Conservation (phyloP, 768 basidiomycete species). For the Macrolepiota albuminosa region DNA sequence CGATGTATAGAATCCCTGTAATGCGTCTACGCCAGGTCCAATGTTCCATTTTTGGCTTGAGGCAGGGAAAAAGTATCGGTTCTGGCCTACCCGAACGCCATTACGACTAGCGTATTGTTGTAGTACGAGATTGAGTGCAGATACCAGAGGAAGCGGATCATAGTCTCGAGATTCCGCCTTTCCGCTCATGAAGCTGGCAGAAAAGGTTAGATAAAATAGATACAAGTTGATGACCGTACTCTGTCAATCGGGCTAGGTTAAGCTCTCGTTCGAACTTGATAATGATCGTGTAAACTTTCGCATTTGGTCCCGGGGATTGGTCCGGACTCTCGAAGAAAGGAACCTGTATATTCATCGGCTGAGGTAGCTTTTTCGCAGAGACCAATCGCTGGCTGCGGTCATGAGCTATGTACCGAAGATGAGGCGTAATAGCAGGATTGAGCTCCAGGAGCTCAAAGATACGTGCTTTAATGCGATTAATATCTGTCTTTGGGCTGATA, state of each 20-base stretch:
- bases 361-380: constrained; percentile 38
- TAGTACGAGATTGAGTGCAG: constrained; percentile 55
- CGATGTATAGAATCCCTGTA: constrained; percentile 46
- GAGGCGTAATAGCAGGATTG: constrained; percentile 27
- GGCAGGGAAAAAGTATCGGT: constrained; percentile 50
- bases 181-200: constrained; percentile 49
- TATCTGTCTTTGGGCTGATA: constrained; percentile 42
- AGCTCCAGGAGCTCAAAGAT: constrained; percentile 53
- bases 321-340: constrained; percentile 40
- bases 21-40: constrained; percentile 31
- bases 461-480: constrained; percentile 40
- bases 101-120: constrained; percentile 41
- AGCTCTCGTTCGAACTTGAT: constrained; percentile 39
- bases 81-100: constrained; percentile 51
- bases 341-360: constrained; percentile 36
- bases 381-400: constrained; percentile 45
- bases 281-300: constrained; percentile 37
- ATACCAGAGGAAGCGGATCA: constrained; percentile 46
- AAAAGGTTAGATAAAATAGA: constrained; percentile 1
- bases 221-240: constrained; percentile 22
- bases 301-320: constrained; percentile 26
- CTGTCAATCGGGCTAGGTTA: constrained; percentile 25
- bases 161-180: constrained; percentile 35
- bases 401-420: constrained; percentile 45
- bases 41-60: constrained; percentile 22